Percentiles rank a stretch among this genome's conserved stretches.
Evolutionary conservation across 2,329 filamentous ascomycete species (phyloP).

Genomic region (Calonectria ilicicola): DNA sequence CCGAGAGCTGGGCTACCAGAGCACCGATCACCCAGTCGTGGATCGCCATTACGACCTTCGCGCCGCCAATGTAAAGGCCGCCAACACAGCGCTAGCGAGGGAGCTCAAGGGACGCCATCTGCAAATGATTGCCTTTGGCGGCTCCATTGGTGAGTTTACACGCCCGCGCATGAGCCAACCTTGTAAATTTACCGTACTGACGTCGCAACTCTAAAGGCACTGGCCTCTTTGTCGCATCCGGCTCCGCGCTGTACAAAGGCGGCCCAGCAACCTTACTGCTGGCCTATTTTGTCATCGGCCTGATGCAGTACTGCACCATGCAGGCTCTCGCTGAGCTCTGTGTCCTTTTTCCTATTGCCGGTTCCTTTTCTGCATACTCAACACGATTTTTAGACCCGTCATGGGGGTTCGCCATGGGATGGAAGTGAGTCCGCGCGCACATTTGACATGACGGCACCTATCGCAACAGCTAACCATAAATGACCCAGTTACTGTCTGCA

Average conservation of each 20-base stretch:
- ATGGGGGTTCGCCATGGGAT: slow-evolving; percentile 96
- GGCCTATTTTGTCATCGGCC: slow-evolving; percentile 80
- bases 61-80: slow-evolving; percentile 77
- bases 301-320: slow-evolving; percentile 92
- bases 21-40: slow-evolving; percentile 22
- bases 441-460: background rate
- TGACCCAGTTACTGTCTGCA: slow-evolving; percentile 85
- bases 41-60: slow-evolving; percentile 66
- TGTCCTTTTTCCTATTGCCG: slow-evolving; percentile 89
- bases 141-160: slow-evolving; percentile 85
- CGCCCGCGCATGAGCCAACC: slow-evolving; percentile 68
- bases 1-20: slow-evolving; percentile 36
- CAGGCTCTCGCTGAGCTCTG: slow-evolving; percentile 93
- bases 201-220: slow-evolving; percentile 64
- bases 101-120: slow-evolving; percentile 86
- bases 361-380: slow-evolving; percentile 94
- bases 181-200: slow-evolving; percentile 69
- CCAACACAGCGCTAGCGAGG: slow-evolving; percentile 79
- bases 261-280: slow-evolving; percentile 84
- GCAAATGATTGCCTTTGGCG: slow-evolving; percentile 98
- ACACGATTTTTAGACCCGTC: slow-evolving; percentile 93
- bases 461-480: background rate
- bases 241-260: slow-evolving; percentile 76
- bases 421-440: slow-evolving; percentile 73
- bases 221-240: slow-evolving; percentile 88